Percentiles rank a stretch among this genome's conserved stretches.
These are phyloP conservation scores for Parasitella parasitica DNA, from an alignment of 371 early-diverging fungal genomes.

Conservation along the genomic window DNA sequence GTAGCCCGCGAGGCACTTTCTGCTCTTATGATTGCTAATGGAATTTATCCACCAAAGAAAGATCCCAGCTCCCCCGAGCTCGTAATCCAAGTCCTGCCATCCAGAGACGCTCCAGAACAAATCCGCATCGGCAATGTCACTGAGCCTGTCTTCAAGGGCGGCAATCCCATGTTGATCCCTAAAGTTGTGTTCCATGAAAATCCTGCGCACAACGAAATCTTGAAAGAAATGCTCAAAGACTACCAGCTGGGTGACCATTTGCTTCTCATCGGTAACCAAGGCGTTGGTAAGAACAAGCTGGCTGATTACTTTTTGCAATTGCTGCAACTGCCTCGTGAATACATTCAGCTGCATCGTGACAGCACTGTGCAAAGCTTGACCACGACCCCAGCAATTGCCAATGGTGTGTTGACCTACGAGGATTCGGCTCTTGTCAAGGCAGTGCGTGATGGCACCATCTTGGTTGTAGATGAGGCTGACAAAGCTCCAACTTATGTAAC, in stretches of 20 bases:
- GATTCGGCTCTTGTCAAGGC: constrained; percentile 81
- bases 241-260: constrained; percentile 75
- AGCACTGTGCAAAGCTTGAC: constrained; percentile 84
- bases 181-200: constrained; percentile 78
- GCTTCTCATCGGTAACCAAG: constrained; percentile 77
- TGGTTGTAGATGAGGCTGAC: constrained; percentile 88
- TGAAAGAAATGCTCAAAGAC: constrained; percentile 74
- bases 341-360: constrained; percentile 85
- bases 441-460: constrained; percentile 63
- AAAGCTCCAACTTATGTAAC: constrained; percentile 88
- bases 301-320: constrained; percentile 79
- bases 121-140: constrained; percentile 58
- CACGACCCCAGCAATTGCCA: constrained; percentile 70
- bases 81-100: constrained; percentile 59
- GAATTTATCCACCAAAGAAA: constrained; percentile 54
- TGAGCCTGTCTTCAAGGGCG: constrained; percentile 57
- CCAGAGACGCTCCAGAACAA: constrained; percentile 45
- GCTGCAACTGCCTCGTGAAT: constrained; percentile 74
- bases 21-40: constrained; percentile 59
- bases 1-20: constrained; percentile 70
- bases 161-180: constrained; percentile 70
- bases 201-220: constrained; percentile 67
- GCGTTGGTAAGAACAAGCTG: constrained; percentile 85
- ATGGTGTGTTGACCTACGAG: constrained; percentile 74
- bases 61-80: constrained; percentile 29